Evolutionary conservation across 192 early-diverging fungal genomes (phyloP), one percentile per base, ranked within the genome.

Genomic region (Backusella macrospora): DNA sequence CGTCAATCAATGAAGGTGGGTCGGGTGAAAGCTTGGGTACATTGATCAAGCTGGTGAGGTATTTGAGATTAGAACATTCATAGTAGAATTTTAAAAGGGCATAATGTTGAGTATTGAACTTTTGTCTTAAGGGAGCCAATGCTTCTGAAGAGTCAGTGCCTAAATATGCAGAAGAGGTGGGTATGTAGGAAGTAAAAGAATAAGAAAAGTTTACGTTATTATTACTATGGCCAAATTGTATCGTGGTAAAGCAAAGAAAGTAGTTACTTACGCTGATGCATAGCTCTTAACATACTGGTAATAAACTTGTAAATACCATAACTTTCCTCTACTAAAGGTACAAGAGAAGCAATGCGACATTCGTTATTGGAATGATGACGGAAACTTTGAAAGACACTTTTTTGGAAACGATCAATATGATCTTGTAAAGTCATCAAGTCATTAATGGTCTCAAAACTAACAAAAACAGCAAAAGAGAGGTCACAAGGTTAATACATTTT

Each of bases 311-410:
- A 99, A 68, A 99, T 97, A 14, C 91, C 95, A 73, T 97, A 90
- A 72, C 88, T 92, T 76, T 99, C 98, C 73, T 99, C 96, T 4
- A 99, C 94, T 64, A 99, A 84, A n/a, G 98, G 98, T 38, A 99
- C 96, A 21, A 99, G 88, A 16, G 96, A 92, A 12, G 96, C 89
- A 77, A 99, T 96, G 39, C 95, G 92, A 78, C 95, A 96, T 82
- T 99, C 96, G 78, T 97, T 97, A 82, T 94, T 94, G 63, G 91
- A 90, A 8, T 86, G 86, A 16, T 87, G 84, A 39, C 92, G 88
- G 82, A 99, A 94, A 76, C 92, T 89, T 43, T 78, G 82, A 78
- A 99, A 95, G 15, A 99, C 90, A 1, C 92, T 85, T 78, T 94
- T 95, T 74, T 96, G 95, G 82, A 99, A 93, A 73, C 89, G 84